These are phyloP conservation scores for Syzygium syzygioides DNA, from an alignment of 441 rosid genomes.

Conservation along the genomic window DNA sequence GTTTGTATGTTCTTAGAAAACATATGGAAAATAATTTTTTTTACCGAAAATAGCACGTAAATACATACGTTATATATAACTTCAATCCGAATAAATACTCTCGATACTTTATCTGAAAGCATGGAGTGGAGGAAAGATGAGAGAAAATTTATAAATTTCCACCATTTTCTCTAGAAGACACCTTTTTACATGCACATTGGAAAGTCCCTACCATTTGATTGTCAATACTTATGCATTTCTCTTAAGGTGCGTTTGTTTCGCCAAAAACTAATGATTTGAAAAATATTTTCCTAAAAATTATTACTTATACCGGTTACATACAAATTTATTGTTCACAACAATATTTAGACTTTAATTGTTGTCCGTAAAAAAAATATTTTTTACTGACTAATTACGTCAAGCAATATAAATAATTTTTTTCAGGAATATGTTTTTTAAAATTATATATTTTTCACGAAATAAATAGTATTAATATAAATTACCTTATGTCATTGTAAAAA, in stretches of 20 bases:
- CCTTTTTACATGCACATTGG: neutral
- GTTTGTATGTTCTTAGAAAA: neutral
- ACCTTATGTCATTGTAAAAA: fast-evolving
- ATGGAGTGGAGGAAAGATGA: neutral
- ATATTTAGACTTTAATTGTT: neutral
- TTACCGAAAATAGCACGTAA: fast-evolving
- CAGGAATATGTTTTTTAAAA: neutral
- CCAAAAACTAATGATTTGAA: fast-evolving
- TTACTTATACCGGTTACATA: fast-evolving
- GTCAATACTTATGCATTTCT: neutral
- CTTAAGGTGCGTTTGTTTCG: neutral
- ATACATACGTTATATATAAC: neutral
- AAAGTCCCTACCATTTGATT: neutral
- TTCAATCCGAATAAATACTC: neutral
- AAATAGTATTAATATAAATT: neutral
- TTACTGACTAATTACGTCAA: neutral
- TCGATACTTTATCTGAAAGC: neutral
- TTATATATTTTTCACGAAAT: fast-evolving
- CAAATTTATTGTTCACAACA: neutral
- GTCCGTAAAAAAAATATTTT: neutral
- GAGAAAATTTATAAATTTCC: neutral
- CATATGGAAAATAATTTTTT: neutral
- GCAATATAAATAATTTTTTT: neutral
- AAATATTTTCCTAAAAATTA: fast-evolving
- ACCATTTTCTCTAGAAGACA: fast-evolving